A percentile compares a stretch with the other conserved stretches of the same genome.
Evolutionary conservation across 2,329 filamentous ascomycete species (phyloP).

Genomic region (Rutstroemia sydowiana): DNA sequence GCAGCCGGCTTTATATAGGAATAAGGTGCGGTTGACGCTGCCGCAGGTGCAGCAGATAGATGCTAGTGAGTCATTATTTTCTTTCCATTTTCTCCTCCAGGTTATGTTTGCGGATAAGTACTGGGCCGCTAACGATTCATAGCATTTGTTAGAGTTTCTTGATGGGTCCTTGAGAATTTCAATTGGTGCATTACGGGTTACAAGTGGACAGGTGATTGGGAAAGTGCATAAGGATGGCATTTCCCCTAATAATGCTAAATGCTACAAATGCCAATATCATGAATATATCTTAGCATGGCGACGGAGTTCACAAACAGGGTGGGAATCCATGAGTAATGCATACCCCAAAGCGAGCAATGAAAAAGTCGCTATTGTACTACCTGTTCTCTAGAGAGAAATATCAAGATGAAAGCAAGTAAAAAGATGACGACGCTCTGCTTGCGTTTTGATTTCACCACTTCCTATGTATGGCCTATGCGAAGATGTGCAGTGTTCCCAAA

Average conservation of each 20-base stretch:
- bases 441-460: background rate
- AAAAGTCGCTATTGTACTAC: too few species aligned
- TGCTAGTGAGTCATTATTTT: constrained; percentile 65
- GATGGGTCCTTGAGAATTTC: too few species aligned
- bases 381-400: too few species aligned
- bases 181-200: too few species aligned
- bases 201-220: background rate
- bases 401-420: too few species aligned
- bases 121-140: constrained; percentile 1
- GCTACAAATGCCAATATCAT: too few species aligned
- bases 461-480: constrained; percentile 34
- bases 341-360: too few species aligned
- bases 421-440: background rate
- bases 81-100: background rate
- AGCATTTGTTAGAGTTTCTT: constrained; percentile 30
- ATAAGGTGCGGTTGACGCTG: constrained; percentile 82
- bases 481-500: constrained; percentile 45
- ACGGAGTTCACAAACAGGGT: constrained; percentile 13
- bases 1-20: constrained; percentile 79
- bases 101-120: background rate
- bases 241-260: too few species aligned
- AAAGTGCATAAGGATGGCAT: too few species aligned
- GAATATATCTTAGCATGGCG: constrained; percentile 17
- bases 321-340: too few species aligned
- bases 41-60: constrained; percentile 91